Base-by-base conservation (phyloP, 192 early-diverging fungal species). In the Coemansia sp. region DNA sequence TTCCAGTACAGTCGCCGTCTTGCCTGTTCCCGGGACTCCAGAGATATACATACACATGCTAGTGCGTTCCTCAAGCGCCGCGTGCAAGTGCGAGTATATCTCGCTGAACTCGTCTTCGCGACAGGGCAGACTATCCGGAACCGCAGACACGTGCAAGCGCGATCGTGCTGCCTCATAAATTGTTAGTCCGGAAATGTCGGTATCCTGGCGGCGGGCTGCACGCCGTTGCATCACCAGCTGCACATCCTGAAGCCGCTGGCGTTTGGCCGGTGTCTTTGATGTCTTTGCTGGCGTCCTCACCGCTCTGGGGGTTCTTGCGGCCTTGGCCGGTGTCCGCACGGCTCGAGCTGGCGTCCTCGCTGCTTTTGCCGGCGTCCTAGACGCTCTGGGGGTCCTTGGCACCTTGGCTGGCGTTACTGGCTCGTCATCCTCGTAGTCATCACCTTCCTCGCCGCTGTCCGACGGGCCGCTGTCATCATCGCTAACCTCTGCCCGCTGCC, bases 1-100 rank as follows among this genome's bases (percentile, higher is more conserved):
- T 53, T 89, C 87, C 22, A 83, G 76, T 0, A 97, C 90, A 0
- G 96, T 97, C 0, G 94, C 96, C 0, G 96, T 99, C 67, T 99
- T 99, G 32, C 96, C 96, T 2, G 93, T 96, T 5, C 96, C 96
- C 2, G 96, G 94, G 5, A 95, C 91, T 4, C 94, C 94, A 21
- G 93, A 95, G 19, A 99, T 90, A 63, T 94, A 98, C 26, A 97
- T 82, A 58, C 94, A 94, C 55, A 82, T 83, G 36, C 94, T 92
- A 11, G 72, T 82, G 34, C 87, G 67, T 54, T 94, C 87, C 53
- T 90, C 81, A n/a, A 97, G 79, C 0, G 92, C 90, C 31, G 65
- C 81, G 52, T 85, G 81, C 8, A 98, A 50, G 23, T 88, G 81
- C 2, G 78, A 79, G 45, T 87, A 83, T 20, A 99, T 85, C 21